Evolutionary conservation across 1,284 basidiomycete genomes (phyloP).

Genomic region (Apiotrichum gracile): DNA sequence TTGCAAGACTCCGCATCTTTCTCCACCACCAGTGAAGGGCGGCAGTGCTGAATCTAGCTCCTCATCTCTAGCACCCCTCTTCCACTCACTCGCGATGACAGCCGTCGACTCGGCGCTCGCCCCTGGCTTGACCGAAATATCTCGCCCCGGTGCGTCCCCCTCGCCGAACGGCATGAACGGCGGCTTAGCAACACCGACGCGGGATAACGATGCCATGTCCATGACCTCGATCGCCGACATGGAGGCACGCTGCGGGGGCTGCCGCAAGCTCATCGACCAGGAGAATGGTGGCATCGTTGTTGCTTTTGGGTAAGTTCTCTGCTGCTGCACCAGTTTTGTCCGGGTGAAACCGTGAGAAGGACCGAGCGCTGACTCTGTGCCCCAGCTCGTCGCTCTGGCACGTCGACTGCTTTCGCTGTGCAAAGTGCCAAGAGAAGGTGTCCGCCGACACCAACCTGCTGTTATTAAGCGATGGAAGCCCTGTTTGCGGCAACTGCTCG

Average conservation of each 20-base stretch:
- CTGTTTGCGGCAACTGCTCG: constrained; percentile 93
- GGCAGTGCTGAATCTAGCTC: no score
- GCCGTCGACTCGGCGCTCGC: constrained; percentile 6
- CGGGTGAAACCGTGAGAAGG: neutral
- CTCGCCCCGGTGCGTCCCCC: neutral
- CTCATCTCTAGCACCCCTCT: no score
- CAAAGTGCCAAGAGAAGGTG: constrained; percentile 53
- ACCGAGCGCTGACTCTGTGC: constrained; percentile 10
- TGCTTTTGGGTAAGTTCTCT: constrained; percentile 68
- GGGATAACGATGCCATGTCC: constrained; percentile 3
- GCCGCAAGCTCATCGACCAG: constrained; percentile 72
- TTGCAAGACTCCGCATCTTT: no score
- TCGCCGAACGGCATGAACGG: neutral
- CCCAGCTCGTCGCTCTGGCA: constrained; percentile 46
- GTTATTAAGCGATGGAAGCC: constrained; percentile 89
- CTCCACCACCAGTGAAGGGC: no score
- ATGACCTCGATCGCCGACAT: constrained; percentile 23
- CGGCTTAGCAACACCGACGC: neutral
- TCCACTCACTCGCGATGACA: no score
- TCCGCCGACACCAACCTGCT: constrained; percentile 89
- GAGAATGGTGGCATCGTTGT: constrained; percentile 82
- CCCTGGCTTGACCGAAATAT: neutral
- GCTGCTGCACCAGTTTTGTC: neutral
- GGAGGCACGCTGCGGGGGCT: constrained; percentile 65
- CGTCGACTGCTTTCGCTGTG: constrained; percentile 50